Percentiles rank a stretch among this genome's conserved stretches.
Conservation (phyloP, 2,329 filamentous ascomycete species). For the Fusarium sp. region DNA sequence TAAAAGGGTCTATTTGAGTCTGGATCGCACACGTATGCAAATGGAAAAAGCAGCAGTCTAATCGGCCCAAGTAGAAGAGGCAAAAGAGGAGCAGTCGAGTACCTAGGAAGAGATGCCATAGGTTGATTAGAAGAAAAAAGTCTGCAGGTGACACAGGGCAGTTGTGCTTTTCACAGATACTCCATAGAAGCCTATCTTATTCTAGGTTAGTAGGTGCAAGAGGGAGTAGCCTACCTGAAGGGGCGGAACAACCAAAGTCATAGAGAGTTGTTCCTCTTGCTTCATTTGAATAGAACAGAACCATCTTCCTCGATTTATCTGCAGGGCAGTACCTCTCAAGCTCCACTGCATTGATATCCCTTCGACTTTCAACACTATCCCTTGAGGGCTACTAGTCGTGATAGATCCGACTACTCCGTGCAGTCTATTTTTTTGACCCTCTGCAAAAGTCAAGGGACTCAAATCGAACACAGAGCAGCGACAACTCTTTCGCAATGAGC, state of each 20-base stretch:
- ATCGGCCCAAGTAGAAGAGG: constrained; percentile 12
- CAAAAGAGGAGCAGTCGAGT: constrained; percentile 21
- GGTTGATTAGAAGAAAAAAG: background rate
- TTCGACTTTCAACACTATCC: background rate
- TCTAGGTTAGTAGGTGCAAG: constrained; percentile 30
- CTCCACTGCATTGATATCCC: constrained; percentile 5
- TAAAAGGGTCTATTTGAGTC: constrained; percentile 30
- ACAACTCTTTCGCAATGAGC: constrained; percentile 27
- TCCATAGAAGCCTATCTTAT: constrained; percentile 17
- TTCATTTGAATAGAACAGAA: background rate
- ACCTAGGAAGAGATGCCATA: constrained; percentile 4
- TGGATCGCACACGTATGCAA: constrained; percentile 36
- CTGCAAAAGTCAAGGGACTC: background rate
- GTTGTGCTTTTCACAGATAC: constrained; percentile 11
- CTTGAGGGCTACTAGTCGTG: constrained; percentile 10
- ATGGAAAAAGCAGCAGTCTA: constrained; percentile 4
- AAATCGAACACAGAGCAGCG: background rate
- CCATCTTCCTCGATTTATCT: background rate
- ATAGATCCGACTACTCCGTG: constrained; percentile 9
- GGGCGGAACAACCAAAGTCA: background rate
- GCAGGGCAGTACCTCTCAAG: background rate
- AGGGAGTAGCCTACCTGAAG: background rate
- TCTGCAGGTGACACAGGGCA: constrained; percentile 20
- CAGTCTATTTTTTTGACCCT: background rate
- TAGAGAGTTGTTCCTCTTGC: background rate